A percentile compares a stretch with the other conserved stretches of the same genome.
These are phyloP conservation scores for Solanum sejunctum DNA, from an alignment of 257 asterid species.

Conservation along the genomic window DNA sequence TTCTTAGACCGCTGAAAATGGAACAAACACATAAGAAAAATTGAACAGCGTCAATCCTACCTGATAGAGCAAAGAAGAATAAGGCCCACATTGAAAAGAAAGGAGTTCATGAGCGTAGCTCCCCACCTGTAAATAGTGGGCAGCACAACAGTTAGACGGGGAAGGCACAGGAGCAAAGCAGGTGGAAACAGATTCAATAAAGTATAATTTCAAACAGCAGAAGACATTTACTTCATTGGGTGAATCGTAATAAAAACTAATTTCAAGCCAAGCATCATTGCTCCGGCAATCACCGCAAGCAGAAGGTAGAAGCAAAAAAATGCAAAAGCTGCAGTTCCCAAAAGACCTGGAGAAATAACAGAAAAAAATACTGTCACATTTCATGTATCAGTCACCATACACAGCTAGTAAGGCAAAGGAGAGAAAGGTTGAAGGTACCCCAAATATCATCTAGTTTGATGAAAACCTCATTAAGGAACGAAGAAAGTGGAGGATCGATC, in stretches of 20 bases:
- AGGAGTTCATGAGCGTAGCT: slow-evolving; percentile 88
- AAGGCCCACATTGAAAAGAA: slow-evolving; percentile 84
- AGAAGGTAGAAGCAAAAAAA: slow-evolving; percentile 98
- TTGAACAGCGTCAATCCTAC: slow-evolving; percentile 12
- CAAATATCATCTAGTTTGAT: slow-evolving; percentile 82
- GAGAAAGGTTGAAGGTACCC: slow-evolving; percentile 40
- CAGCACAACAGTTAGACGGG: not conserved
- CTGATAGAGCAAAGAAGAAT: slow-evolving; percentile 93
- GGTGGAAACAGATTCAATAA: not conserved
- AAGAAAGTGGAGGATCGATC: slow-evolving; percentile 80
- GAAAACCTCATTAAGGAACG: slow-evolving; percentile 86
- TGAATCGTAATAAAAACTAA: slow-evolving; percentile 88
- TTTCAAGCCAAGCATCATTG: slow-evolving; percentile 94
- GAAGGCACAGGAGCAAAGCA: not conserved
- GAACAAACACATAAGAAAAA: not conserved
- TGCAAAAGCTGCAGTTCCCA: slow-evolving; percentile 96
- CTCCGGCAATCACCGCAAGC: slow-evolving; percentile 96
- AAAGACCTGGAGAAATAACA: slow-evolving; percentile 58
- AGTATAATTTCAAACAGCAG: not conserved
- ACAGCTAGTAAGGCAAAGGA: not conserved
- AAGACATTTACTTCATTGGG: slow-evolving; percentile 78
- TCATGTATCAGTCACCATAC: slow-evolving; percentile 1
- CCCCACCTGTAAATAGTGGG: slow-evolving; percentile 58
- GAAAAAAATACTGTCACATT: not conserved
- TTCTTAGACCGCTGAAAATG: not conserved